Base-by-base conservation (phyloP, 768 basidiomycete species). In the Hypholoma fasciculare region DNA sequence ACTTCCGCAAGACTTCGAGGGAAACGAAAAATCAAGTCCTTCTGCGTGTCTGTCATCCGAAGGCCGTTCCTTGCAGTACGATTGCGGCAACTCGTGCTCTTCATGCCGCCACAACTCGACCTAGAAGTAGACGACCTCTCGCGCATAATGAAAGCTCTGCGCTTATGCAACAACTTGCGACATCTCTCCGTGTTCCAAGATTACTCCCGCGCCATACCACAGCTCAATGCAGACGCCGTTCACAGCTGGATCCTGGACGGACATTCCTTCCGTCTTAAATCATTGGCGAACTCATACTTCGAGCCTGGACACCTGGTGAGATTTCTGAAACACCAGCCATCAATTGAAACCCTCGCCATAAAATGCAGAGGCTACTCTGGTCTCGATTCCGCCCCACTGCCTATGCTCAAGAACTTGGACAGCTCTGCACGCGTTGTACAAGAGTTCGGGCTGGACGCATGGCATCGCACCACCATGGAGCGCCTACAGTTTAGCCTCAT, bases 231-330 rank as follows among this genome's bases (percentile, higher is more conserved):
- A 19, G 56, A 65, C 26, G 58, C 66, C 1, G 56, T 50, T 2
- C 61, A 64, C 39, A 44, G 53, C 16, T 65, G 65, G 62, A 63
- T 69, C 39, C 40, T 69, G 36, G 62, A 65, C 13, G 66, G 62
- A 3, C 63, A 69, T 30, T 19, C 55, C 8, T 69, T 67, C 58
- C 54, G 55, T 4, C 57, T 69, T 26, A 52, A 57, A 13, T 63
- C 52, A 49, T 67, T 69, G 57, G 61, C 57, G 16, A 69, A 66
- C 49, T 62, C 63, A 6, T 69, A 69, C 46, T 67, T 69, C 51
- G 57, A 54, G 14, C 52, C 62, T 5, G 39, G 49, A 7, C 7
- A 47, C 34, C 60, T 69, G 26, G 43, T 50, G 7, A 26, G 53
- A 13, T 69, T 69, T 49, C 57, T 69, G 39, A 56, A 56, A 20